These are phyloP conservation scores for Mantamonas sphyraenae DNA, from an alignment of 78 protist genomes.

Conservation along the genomic window DNA sequence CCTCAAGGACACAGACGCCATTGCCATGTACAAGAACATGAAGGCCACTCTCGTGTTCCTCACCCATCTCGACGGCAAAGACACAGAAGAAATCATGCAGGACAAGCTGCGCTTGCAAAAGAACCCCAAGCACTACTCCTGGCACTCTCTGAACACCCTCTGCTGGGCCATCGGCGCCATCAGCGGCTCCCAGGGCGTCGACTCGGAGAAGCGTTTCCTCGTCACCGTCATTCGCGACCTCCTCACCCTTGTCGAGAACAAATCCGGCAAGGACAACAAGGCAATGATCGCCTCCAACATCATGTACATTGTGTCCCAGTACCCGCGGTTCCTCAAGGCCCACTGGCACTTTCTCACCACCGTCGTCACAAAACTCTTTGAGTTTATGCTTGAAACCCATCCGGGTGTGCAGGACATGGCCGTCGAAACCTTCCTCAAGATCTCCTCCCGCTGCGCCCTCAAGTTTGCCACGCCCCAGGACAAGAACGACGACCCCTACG, in stretches of 20 bases:
- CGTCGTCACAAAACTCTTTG: slow-evolving; percentile 93
- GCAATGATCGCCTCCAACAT: slow-evolving; percentile 97
- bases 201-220: slow-evolving; percentile 91
- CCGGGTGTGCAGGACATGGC: slow-evolving; percentile 99
- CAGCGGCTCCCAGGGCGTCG: slow-evolving; percentile 88
- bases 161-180: slow-evolving; percentile 99
- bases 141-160: slow-evolving; percentile 79
- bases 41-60: slow-evolving; percentile 73
- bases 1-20: slow-evolving; percentile 72
- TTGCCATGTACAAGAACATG: slow-evolving; percentile 74
- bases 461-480: slow-evolving; percentile 74
- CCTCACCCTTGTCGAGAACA: slow-evolving; percentile 80
- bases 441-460: slow-evolving; percentile 80
- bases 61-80: slow-evolving; percentile 86
- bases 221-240: slow-evolving; percentile 95
- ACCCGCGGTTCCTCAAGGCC: slow-evolving; percentile 94
- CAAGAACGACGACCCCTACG: slow-evolving; percentile 72
- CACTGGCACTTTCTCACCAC: slow-evolving; percentile 98
- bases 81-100: slow-evolving; percentile 86
- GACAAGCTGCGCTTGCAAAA: slow-evolving; percentile 43
- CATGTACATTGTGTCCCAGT: slow-evolving; percentile 99
- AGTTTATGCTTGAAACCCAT: slow-evolving; percentile 97
- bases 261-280: slow-evolving; percentile 93
- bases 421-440: slow-evolving; percentile 96
- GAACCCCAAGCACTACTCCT: slow-evolving; percentile 57